Evolutionary conservation across 208 protist species (phyloP), one percentile per base, ranked within the genome.

Genomic region (Leishmania gerbilli): DNA sequence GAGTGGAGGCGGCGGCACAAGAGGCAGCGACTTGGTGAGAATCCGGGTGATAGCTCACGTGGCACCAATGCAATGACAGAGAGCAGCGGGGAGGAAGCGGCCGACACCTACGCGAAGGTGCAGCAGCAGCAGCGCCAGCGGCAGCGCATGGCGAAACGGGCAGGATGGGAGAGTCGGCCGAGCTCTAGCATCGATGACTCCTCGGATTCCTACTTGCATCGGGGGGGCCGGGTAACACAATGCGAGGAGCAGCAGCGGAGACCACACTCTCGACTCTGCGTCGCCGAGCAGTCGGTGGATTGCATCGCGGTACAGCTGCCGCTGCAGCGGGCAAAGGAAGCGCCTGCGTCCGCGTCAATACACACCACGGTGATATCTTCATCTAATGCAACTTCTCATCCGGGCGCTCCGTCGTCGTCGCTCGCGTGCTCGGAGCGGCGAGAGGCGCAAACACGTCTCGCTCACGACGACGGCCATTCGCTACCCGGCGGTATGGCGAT

Each of bases 251-350:
- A 65, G 51, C 53, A 7, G 74, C 74, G 27, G 74, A 31, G 37
- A n/a, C 74, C 6, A 0, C 74, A 49, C 74, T n/a, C 53, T 34
- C 31, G 53, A 77, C 74, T 31, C 34, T 31, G 37, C 60, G 27
- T 45, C 21, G 27, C 71, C 3, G 77, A 65, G 7, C 49, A 68
- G 64, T 85, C 82, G 21, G 77, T 85, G 27, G 82, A 85, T 58
- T 85, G 77, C 56, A 58, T 81, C 21, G 79, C 82, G 13, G 82
- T 85, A 67, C 82, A 81, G 69, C 51, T 81, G 71, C 82, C 82
- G n/a, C 58, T 85, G 49, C 82, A 58, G 31, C 53, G 72, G n/a
- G 40, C 34, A 13, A 17, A 40, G 21, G n/a, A 72, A 4, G 58
- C 9, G 37, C 51, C n/a, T 34, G n/a, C 40, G 49, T 13, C 27